Conservation (phyloP, 169 alveolate genomes). For the Eimeria praecox region DNA sequence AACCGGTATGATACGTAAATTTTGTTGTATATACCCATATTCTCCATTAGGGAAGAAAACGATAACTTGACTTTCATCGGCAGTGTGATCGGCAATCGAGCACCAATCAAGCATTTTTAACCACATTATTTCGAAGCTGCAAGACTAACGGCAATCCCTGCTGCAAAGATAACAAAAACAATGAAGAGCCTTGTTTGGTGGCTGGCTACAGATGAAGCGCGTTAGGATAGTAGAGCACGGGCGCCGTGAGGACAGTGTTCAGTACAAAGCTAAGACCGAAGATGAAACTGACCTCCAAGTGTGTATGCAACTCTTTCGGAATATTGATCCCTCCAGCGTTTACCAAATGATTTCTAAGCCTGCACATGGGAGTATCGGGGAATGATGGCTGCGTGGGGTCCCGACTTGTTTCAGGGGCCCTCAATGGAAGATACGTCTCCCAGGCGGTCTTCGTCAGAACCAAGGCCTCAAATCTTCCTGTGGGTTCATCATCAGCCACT, state of each 20-base stretch:
- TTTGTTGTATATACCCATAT: background rate
- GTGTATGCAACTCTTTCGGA: conserved; percentile 52
- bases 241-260: background rate
- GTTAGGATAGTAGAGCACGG: background rate
- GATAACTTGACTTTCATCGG: background rate
- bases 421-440: conserved; percentile 45
- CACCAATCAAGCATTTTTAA: background rate
- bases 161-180: background rate
- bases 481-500: background rate
- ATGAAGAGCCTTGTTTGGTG: background rate
- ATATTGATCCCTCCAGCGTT: conserved; percentile 29
- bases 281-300: conserved; percentile 40
- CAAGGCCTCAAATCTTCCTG: conserved; percentile 51
- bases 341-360: background rate
- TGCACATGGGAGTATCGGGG: background rate
- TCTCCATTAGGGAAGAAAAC: background rate
- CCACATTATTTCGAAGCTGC: background rate
- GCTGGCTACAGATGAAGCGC: background rate
- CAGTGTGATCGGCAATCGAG: background rate
- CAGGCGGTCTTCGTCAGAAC: conserved; percentile 74
- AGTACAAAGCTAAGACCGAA: background rate
- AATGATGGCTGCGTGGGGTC: background rate
- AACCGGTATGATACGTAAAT: background rate
- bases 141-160: background rate
- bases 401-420: background rate